phyloP scores from a whole-genome alignment of 768 basidiomycete species.

The Neoboletus magnificus region DNA sequence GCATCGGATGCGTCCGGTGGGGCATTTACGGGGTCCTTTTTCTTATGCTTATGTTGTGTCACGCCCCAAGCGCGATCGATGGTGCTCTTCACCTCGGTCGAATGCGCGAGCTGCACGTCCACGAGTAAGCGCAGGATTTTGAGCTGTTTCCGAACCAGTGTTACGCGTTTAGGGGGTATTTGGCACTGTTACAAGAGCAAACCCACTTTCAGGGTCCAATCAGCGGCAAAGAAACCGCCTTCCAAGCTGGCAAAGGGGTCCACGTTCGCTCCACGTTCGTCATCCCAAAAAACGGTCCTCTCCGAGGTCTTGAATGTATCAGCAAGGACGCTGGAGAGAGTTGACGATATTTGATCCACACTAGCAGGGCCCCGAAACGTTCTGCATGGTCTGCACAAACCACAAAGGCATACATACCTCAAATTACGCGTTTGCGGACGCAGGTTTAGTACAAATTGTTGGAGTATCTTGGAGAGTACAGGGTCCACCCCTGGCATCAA shows the following conservation, averaged over 20 bases:
- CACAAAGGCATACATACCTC: constrained; percentile 52
- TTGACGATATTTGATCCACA: constrained; percentile 78
- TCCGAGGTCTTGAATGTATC: constrained; percentile 73
- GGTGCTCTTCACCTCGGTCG: constrained; percentile 59
- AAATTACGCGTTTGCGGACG: constrained; percentile 88
- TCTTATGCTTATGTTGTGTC: constrained; percentile 81
- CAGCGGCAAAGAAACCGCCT: constrained; percentile 75
- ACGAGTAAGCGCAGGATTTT: constrained; percentile 81
- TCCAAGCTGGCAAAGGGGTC: constrained; percentile 68
- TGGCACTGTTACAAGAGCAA: constrained; percentile 21
- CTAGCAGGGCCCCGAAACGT: constrained; percentile 43
- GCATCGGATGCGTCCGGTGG: constrained; percentile 59
- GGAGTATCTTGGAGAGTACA: constrained; percentile 69
- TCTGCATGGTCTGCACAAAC: constrained; percentile 21
- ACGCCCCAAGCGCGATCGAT: constrained; percentile 89
- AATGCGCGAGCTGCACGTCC: constrained; percentile 76
- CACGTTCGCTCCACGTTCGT: constrained; percentile 59
- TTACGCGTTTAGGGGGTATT: constrained; percentile 31
- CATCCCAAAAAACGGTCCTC: constrained; percentile 80
- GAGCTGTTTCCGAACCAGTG: constrained; percentile 47
- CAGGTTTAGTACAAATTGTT: constrained; percentile 76
- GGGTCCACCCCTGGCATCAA: constrained; percentile 68
- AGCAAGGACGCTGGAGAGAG: constrained; percentile 62
- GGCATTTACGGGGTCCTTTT: constrained; percentile 56
- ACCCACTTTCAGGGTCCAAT: constrained; percentile 81